Conservation (phyloP, 768 basidiomycete species). For the Mrakia gelida region DNA sequence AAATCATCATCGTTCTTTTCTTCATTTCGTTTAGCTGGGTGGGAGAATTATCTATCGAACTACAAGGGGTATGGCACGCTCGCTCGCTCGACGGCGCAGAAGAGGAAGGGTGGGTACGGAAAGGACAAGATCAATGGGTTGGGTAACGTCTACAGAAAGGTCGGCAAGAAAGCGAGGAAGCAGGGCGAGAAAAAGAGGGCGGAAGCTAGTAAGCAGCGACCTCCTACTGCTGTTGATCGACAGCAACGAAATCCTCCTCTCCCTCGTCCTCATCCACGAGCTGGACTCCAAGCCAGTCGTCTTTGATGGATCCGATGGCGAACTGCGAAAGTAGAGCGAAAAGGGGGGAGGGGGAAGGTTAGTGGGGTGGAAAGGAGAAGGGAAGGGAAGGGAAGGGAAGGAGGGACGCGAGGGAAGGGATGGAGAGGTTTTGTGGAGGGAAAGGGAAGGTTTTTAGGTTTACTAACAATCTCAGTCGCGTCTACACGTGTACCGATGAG, state of each 20-base stretch:
- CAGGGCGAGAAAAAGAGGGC: not conserved
- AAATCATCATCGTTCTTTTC: not conserved
- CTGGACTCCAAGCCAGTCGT: constrained; percentile 84
- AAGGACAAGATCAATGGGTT: not conserved
- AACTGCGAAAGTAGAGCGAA: constrained; percentile 55
- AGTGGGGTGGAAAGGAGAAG: constrained; percentile 16
- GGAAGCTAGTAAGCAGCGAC: not conserved
- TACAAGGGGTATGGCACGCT: not conserved
- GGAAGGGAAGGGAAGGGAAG: not conserved
- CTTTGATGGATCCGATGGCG: constrained; percentile 96
- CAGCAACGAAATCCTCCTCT: not conserved
- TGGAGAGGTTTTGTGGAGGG: too few relatives aligned
- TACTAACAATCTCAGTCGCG: constrained; percentile 88
- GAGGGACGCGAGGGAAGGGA: not conserved
- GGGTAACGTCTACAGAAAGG: not conserved
- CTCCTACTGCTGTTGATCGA: not conserved
- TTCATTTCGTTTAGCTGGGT: too few relatives aligned
- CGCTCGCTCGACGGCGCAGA: too few relatives aligned
- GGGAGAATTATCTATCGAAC: not conserved
- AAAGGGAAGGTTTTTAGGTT: too few relatives aligned
- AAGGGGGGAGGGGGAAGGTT: not conserved
- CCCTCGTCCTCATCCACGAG: constrained; percentile 45
- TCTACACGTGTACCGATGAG: constrained; percentile 98
- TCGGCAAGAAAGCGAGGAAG: not conserved
- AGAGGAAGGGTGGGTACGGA: not conserved